These are phyloP conservation scores for Cladosporium sp. DNA, from an alignment of 2,329 filamentous ascomycete species.

Conservation along the genomic window DNA sequence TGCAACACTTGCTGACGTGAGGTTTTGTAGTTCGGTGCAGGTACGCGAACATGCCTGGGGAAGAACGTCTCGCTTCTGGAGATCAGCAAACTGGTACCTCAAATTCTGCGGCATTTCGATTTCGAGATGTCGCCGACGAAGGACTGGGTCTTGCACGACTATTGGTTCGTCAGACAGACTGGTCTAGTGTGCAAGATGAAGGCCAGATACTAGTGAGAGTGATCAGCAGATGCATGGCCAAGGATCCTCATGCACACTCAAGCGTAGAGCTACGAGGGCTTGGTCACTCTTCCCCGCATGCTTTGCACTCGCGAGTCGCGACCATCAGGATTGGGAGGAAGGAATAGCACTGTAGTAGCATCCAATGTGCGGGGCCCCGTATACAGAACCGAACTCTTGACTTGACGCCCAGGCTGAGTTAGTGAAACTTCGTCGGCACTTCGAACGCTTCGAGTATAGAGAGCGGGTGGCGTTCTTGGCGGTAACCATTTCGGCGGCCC, in stretches of 20 bases:
- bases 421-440: background rate
- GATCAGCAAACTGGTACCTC: conserved; percentile 35
- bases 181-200: conserved; percentile 29
- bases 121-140: conserved; percentile 27
- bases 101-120: conserved; percentile 30
- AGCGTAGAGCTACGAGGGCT: conserved; percentile 7
- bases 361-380: background rate
- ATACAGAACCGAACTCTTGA: background rate
- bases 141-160: conserved; percentile 26
- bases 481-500: background rate
- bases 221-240: conserved; percentile 15
- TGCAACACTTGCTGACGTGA: background rate
- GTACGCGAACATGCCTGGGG: conserved; percentile 38
- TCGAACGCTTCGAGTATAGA: conserved; percentile 1
- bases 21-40: conserved; percentile 34
- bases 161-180: conserved; percentile 29
- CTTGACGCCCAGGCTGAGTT: background rate
- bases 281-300: conserved; percentile 12
- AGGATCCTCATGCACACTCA: conserved; percentile 8
- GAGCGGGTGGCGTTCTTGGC: conserved; percentile 10
- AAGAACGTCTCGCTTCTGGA: conserved; percentile 34
- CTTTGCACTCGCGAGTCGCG: background rate
- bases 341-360: background rate
- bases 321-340: background rate
- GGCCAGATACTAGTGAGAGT: conserved; percentile 17